Base-by-base conservation (phyloP, 768 basidiomycete species). In the Hygrocybe coccinea region DNA sequence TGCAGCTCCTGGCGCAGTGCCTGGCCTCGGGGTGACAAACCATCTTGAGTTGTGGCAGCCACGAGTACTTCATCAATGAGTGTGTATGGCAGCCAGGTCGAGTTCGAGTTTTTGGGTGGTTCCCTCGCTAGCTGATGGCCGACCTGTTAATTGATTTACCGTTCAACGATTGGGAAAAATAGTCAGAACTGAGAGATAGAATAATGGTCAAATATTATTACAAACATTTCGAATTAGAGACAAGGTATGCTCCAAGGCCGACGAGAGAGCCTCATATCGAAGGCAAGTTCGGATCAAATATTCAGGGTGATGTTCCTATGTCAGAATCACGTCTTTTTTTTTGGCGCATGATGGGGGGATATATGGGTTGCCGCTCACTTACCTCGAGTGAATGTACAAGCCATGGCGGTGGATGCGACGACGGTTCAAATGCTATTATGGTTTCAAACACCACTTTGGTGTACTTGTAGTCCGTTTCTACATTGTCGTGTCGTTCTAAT, bases 81-180 rank as follows among this genome's bases (percentile, higher is more conserved):
- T 48, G 83, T 81, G 64, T 93, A 93, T 12, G 91, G 91, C 37
- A 92, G 73, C 86, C 89, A 92, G 3, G 87, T 87, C 52, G 79
- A 66, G 34, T 77, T 80, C 2, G 88, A 79, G 37, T 76, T 75
- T 64, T 76, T 82, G 25, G 77, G 76, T 21, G 77, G 71, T 48
- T 78, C 75, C 61, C 77, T 81, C 41, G 79, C 72, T 45, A 86
- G 69, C 41, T 74, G 74, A 52, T 72, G 66, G 59, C 84, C 81
- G 46, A 79, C 76, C 85, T 88, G 56, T 46, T 10, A 44, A 46
- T 44, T 48, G 54, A 47, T 53, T 36, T 55, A 8, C 22, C 15
- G 22, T 47, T 43, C 21, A 54, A 52, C 34, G 11, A 17, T 33
- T 39, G 46, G 29, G 8, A 29, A 45, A 36, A 54, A 46, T 19